Evolutionary conservation across 768 basidiomycete species (phyloP), one percentile per base, ranked within the genome.

Genomic region (Auricularia cornea): DNA sequence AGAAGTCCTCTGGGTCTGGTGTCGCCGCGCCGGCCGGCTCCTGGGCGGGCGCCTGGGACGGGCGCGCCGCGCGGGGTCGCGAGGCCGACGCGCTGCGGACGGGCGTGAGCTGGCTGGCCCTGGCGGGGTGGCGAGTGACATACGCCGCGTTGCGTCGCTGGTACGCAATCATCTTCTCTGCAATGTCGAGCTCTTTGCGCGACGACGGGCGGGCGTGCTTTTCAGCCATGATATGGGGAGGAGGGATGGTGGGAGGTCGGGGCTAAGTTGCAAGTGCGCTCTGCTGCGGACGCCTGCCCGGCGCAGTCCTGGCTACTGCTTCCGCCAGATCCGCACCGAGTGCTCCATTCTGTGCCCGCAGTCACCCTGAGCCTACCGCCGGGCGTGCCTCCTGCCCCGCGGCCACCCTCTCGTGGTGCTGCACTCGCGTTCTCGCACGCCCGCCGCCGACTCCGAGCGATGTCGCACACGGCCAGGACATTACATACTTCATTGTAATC

Each of bases 1-100:
- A 85, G 70, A 91, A 91, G 60, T 89, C 88, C 66, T 86, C 87
- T 54, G 83, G 79, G 72, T 89, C 87, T 6, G 38, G 72, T 63
- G 59, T 74, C 75, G 60, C 77, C 75, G 28, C 77, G 70, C 62
- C 75, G 57, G 66, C 74, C 67, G 59, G 76, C 73, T 52, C 77
- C 70, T 51, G 70, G 63, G 65, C 69, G 60, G 54, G 77, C 6
- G 78, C 72, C 3, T 79, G 76, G 4, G 75, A 64, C 2, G 32
- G 72, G 69, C 54, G 54, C 8, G 54, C 6, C 11, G 54, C 23
- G 28, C 54, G 26, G 26, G 54, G 54, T 20, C 60, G 59, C 3
- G 62, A 30, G 10, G 32, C 63, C 61, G 57, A 38, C 63, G 73
- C 6, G 75, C 76, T 26, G 78, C 72, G 62, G 68, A 67, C 33